Evolutionary conservation across 2,329 filamentous ascomycete genomes (phyloP), one percentile per base, ranked within the genome.

Genomic region (Aspergillus fumigatus): DNA sequence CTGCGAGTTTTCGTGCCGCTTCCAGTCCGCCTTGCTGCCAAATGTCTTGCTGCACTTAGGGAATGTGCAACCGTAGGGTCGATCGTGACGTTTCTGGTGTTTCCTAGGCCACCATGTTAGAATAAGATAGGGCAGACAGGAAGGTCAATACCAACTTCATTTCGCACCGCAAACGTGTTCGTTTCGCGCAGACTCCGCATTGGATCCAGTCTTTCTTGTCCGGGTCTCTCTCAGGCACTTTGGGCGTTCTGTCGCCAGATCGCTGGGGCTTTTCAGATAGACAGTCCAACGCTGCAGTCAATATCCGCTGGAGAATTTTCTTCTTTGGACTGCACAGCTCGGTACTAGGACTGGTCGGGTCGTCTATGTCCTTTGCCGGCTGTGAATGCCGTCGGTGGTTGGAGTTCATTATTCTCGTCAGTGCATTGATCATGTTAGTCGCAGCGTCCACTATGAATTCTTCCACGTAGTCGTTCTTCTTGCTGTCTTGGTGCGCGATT

Each of bases 11-110:
- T 97, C 93, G 67, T 97, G 92, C 1, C 92, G 85, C 70, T 95
- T 96, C 92, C 86, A 97, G 72, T 97, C 92, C 57, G 91, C 92
- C 69, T 96, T 96, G 72, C 89, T 92, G n/a, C 92, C 92, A 63
- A 96, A 96, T 0, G 70, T 79, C 67, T 90, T 92, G 50, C 75
- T 72, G 67, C 92, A 96, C 29, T 76, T 73, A 8, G 79, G 73
- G 61, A 86, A 89, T 0, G 91, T 96, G 72, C 92, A 97, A 11
- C 86, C 86, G 60, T 93, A 96, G 0, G 91, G 92, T 62, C 85
- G 86, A 7, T 84, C 81, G 70, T 97, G 92, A 1, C 92, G 85
- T 69, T 91, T 93, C 71, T 84, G 79, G 70, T 96, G 92, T 71
- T 97, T 97, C 62, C 89, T 93, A 43, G 17, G 48, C 6, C 56